Base-by-base conservation (phyloP, 768 basidiomycete species). In the Tricholoma furcatifolium region DNA sequence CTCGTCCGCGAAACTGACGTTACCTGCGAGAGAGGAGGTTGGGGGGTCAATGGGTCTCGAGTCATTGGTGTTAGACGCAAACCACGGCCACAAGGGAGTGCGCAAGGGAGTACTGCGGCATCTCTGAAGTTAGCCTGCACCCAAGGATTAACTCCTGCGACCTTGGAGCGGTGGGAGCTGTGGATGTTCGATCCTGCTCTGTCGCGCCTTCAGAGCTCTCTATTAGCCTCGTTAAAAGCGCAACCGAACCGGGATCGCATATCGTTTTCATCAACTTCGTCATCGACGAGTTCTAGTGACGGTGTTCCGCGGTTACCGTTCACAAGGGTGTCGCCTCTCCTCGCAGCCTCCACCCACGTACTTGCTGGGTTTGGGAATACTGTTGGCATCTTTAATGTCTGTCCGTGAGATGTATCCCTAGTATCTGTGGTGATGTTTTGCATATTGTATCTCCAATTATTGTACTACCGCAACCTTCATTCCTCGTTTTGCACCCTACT, bases 301-400 rank as follows among this genome's bases (percentile, higher is more conserved):
- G 41, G 56, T 18, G 61, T 79, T 39, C 81, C 87, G 47, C 78
- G 85, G 45, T 71, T 91, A 56, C 88, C 89, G n/a, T 91, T 91
- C 65, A 91, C 89, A n/a, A 78, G 87, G 18, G 83, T 88, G 9
- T 79, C 83, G 2, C 79, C 87, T 27, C 75, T 88, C 54, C 60
- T 82, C 23, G 71, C 75, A 46, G 65, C 74, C 18, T 66, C 78
- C 30, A 74, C 78, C 14, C 71, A 77, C 60, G 82, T 76, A 54
- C 62, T 90, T 9, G 87, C 84, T 55, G 88, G 89, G 14, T 89
- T 91, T 62, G 89, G 89, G 38, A 91, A 92, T 65, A 90, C 88
- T 4, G 71, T 87, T 51, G 85, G 85, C 30, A 61, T 87, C 23
- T 80, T 88, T 59, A 69, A 70, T 56, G 75, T 77, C 50, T 38